These are phyloP conservation scores for Diphasiastrum complanatum DNA, from an alignment of 83 land plant species.

Conservation along the genomic window DNA sequence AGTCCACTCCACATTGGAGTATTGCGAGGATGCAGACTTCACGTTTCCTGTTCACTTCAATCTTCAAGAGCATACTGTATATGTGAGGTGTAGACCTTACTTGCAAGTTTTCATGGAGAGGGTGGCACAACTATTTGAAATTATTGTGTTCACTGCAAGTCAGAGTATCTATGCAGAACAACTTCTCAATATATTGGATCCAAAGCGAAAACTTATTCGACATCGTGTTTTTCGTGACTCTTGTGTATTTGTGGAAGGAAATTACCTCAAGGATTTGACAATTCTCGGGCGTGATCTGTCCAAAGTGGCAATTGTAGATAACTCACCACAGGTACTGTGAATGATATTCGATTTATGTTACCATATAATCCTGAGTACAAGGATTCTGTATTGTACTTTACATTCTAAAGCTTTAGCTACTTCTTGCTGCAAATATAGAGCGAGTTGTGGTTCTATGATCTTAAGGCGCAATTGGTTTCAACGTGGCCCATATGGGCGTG, in stretches of 20 bases:
- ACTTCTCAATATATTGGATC: neutral
- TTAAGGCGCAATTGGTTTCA: no score
- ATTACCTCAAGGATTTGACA: neutral
- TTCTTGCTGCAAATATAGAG: no score
- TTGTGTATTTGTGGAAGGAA: neutral
- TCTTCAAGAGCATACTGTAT: neutral
- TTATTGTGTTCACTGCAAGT: neutral
- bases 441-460: no score
- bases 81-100: no score
- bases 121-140: neutral
- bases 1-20: neutral
- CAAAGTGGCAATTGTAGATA: neutral
- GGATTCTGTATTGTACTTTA: no score
- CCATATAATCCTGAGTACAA: no score
- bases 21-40: constrained; percentile 1
- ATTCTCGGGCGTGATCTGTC: neutral
- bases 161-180: neutral
- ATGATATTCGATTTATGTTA: neutral
- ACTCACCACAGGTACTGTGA: neutral
- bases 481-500: no score
- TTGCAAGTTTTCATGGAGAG: no score
- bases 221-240: neutral
- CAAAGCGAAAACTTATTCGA: no score
- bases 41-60: neutral
- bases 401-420: no score